These are phyloP conservation scores for Iberis pinnata DNA, from an alignment of 345 rosid genomes.

Conservation along the genomic window DNA sequence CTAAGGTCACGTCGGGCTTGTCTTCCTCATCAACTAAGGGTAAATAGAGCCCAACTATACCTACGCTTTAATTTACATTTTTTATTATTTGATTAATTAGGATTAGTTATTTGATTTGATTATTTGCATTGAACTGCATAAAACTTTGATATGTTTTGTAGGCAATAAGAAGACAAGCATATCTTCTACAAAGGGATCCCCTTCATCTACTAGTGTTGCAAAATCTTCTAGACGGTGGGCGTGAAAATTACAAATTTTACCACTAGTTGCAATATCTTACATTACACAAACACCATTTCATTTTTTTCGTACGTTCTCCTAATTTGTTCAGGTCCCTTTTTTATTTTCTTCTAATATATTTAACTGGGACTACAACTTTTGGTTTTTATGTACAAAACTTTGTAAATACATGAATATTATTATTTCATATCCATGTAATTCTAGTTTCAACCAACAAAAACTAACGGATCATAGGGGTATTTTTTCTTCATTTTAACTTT, in stretches of 20 bases:
- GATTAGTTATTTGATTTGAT: not conserved
- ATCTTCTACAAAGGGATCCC: too few species aligned
- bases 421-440: not conserved
- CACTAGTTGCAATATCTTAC: not conserved
- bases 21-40: slow-evolving; percentile 32
- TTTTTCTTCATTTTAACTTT: too few species aligned
- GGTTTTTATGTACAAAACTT: slow-evolving; percentile 1
- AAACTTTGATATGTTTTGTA: slow-evolving; percentile 18
- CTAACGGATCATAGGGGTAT: not conserved
- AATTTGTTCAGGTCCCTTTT: not conserved
- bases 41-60: not conserved
- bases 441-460: not conserved
- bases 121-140: not conserved
- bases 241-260: slow-evolving; percentile 21
- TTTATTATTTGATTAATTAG: not conserved
- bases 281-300: slow-evolving; percentile 17
- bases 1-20: slow-evolving; percentile 34
- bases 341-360: slow-evolving; percentile 1
- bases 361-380: slow-evolving; percentile 16
- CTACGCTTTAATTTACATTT: not conserved
- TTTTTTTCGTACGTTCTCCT: slow-evolving; percentile 1
- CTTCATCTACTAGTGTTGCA: slow-evolving; percentile 15
- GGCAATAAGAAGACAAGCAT: slow-evolving; percentile 36
- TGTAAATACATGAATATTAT: slow-evolving; percentile 18
- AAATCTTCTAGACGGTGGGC: slow-evolving; percentile 47